These are phyloP conservation scores for Kuraishia piskuri DNA, from an alignment of 805 yeast species.

Conservation along the genomic window DNA sequence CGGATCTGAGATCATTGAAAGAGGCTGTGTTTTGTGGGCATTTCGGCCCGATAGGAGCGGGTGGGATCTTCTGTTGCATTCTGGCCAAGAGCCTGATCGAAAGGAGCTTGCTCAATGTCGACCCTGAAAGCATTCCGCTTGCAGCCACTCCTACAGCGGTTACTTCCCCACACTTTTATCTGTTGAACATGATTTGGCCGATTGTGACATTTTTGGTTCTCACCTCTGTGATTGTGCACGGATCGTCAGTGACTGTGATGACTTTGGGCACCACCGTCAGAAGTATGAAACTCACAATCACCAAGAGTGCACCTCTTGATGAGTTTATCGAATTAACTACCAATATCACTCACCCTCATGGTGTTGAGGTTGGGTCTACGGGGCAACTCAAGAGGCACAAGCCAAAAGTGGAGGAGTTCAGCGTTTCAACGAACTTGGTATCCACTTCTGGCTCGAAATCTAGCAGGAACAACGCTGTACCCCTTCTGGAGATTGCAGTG, in stretches of 20 bases:
- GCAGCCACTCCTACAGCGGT: slow-evolving; percentile 16
- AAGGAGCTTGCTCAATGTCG: slow-evolving; percentile 29
- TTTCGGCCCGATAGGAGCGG: slow-evolving; percentile 73
- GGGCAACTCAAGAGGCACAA: background rate
- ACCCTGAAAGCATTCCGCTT: slow-evolving; percentile 25
- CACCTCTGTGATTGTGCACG: slow-evolving; percentile 81
- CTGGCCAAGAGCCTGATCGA: slow-evolving; percentile 30
- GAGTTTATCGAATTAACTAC: background rate
- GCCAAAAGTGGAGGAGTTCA: background rate
- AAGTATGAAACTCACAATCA: slow-evolving; percentile 38
- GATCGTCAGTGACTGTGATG: slow-evolving; percentile 26
- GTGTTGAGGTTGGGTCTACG: background rate
- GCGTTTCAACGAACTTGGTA: background rate
- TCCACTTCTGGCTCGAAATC: background rate
- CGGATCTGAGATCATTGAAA: slow-evolving; percentile 54
- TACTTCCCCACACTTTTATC: slow-evolving; percentile 7
- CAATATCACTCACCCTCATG: background rate
- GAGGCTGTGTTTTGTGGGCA: slow-evolving; percentile 69
- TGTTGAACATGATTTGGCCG: slow-evolving; percentile 57
- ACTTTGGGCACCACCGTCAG: background rate
- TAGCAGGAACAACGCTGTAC: background rate
- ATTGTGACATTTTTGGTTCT: slow-evolving; percentile 71
- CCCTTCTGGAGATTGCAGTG: background rate
- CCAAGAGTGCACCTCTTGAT: slow-evolving; percentile 19
- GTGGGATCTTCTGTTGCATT: slow-evolving; percentile 49